Percentiles rank a stretch among this genome's conserved stretches.
phyloP scores from a whole-genome alignment of 805 yeast genomes.

The Ogataea wickerhamii region DNA sequence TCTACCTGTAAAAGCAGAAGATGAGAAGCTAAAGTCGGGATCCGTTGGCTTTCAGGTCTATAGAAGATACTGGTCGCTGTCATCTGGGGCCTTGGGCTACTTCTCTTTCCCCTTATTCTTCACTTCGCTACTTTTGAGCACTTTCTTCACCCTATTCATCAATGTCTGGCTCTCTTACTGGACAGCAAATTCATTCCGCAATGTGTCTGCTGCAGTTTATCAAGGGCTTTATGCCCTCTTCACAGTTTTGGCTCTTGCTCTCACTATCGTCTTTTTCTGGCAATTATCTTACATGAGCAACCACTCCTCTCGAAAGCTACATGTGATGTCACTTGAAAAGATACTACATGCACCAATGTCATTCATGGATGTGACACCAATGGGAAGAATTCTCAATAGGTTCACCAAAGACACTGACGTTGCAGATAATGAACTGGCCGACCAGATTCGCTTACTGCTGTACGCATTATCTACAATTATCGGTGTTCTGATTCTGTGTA shows the following conservation, averaged over 20 bases:
- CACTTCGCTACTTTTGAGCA: slow-evolving; percentile 30
- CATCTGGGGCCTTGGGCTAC: slow-evolving; percentile 44
- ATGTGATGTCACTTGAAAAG: slow-evolving; percentile 54
- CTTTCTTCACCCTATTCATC: slow-evolving; percentile 52
- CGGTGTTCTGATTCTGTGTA: slow-evolving; percentile 38
- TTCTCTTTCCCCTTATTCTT: slow-evolving; percentile 18
- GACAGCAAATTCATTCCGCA: slow-evolving; percentile 51
- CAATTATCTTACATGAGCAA: slow-evolving; percentile 48
- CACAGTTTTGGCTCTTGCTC: slow-evolving; percentile 43
- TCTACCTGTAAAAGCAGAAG: slow-evolving; percentile 9
- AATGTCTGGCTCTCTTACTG: slow-evolving; percentile 82
- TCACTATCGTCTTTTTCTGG: slow-evolving; percentile 41
- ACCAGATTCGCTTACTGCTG: slow-evolving; percentile 59
- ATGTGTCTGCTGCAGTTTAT: slow-evolving; percentile 48
- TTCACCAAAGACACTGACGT: slow-evolving; percentile 86
- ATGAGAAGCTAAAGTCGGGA: background rate
- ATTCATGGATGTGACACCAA: slow-evolving; percentile 79
- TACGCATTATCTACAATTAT: slow-evolving; percentile 40
- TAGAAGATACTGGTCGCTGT: slow-evolving; percentile 46
- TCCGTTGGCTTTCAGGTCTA: slow-evolving; percentile 45
- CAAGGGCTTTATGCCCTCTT: slow-evolving; percentile 69
- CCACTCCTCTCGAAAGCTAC: slow-evolving; percentile 51
- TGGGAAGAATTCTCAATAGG: slow-evolving; percentile 79
- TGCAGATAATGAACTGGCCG: slow-evolving; percentile 73
- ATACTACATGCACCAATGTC: slow-evolving; percentile 77